Evolutionary conservation across 176 grass and related monocot species (phyloP), one percentile per base, ranked within the genome.

Genomic region (Raddia guianensis): DNA sequence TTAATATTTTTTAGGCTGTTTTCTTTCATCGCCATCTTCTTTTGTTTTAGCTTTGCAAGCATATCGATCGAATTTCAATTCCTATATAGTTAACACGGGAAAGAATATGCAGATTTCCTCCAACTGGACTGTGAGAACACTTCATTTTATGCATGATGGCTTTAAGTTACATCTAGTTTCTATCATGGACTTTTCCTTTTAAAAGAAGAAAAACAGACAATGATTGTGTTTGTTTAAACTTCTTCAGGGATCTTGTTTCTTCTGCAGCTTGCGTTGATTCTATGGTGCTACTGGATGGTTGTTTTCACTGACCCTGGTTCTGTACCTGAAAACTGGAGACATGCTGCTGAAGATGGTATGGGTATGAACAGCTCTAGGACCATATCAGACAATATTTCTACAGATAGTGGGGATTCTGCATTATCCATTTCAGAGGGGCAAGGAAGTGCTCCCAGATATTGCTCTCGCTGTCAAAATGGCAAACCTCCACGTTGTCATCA

Each of bases 401-500:
- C 68, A 86, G 84, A 85, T 54, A 74, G 55, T 49, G 40, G 74
- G 58, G 66, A 87, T 84, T 64, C 80, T 76, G 27, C 77, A 68
- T 90, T 59, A 71, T 65, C 89, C 53, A 65, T 37, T 83, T 83
- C 44, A 84, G 86, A 89, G 43, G 89, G 80, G 34, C 80, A 81
- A 77, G 88, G 87, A 77, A 87, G 62, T 49, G 40, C 73, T 16
- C 51, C 75, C 47, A 80, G 70, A 84, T 90, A 92, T 85, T 98
- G 95, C 21, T 62, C 47, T 65, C 88, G 84, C 15, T 98, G 95
- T 76, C 95, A 87, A 84, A 92, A 91, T 85, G 84, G 88, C 83
- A 98, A 98, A 77, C 92, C 92, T 86, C 88, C 83, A 50, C 91
- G 95, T 59, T 93, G 95, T 73, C 95, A 98, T 72, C 94, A 97